Conservation (phyloP, 2,329 filamentous ascomycete species). For the Samsoniella hepiali region DNA sequence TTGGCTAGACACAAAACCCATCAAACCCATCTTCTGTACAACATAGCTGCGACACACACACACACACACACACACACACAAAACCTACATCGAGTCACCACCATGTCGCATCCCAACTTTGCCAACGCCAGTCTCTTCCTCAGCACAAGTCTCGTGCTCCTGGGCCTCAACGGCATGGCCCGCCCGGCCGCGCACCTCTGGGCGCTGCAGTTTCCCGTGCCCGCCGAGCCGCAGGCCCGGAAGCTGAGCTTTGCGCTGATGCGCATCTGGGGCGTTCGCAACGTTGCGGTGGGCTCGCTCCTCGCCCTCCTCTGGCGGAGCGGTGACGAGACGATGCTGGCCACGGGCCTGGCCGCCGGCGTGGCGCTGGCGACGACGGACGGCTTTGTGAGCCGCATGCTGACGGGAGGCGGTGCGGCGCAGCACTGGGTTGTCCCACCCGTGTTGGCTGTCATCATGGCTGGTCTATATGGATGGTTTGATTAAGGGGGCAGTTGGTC, state of each 20-base stretch:
- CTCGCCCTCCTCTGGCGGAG: slow-evolving; percentile 1
- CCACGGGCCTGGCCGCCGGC: neutral
- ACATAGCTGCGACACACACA: too few species aligned
- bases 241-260: neutral
- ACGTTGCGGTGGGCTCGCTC: neutral
- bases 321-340: neutral
- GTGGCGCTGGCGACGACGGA: neutral
- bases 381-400: slow-evolving; percentile 1
- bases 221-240: neutral
- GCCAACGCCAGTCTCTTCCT: neutral
- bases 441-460: neutral
- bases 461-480: slow-evolving; percentile 2
- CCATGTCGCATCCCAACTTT: slow-evolving; percentile 1
- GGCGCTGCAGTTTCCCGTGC: neutral
- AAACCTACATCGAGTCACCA: too few species aligned
- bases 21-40: too few species aligned
- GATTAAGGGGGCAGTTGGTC: neutral
- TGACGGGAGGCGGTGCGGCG: neutral
- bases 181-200: neutral
- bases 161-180: slow-evolving; percentile 2
- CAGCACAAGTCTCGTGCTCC: neutral
- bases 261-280: slow-evolving; percentile 4
- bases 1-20: too few species aligned
- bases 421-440: slow-evolving; percentile 3
- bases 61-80: too few species aligned